These are phyloP conservation scores for Zygotorulaspora mrakii DNA, from an alignment of 1,139 yeast species.

Conservation along the genomic window DNA sequence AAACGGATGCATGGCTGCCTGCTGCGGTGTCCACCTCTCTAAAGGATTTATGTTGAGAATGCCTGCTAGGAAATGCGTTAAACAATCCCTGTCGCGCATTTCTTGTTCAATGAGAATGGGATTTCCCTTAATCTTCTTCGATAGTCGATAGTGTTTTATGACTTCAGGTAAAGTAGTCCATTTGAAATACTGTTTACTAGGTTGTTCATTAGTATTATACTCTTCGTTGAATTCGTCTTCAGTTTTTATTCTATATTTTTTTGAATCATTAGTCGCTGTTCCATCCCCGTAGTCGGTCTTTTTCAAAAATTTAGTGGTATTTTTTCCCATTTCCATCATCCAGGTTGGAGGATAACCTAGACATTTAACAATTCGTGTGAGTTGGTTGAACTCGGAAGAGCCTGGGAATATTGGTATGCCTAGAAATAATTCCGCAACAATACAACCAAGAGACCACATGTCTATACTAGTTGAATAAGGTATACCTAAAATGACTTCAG, in stretches of 20 bases:
- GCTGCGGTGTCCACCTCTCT: conserved; percentile 95
- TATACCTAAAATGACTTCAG: conserved; percentile 88
- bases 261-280: conserved; percentile 41
- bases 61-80: conserved; percentile 76
- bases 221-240: conserved; percentile 59
- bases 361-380: conserved; percentile 76
- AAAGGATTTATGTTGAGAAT: conserved; percentile 81
- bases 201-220: conserved; percentile 59
- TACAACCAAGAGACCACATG: conserved; percentile 98
- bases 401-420: conserved; percentile 97
- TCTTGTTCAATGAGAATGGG: conserved; percentile 62
- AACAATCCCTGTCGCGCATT: conserved; percentile 62
- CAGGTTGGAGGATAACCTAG: conserved; percentile 87
- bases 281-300: conserved; percentile 40
- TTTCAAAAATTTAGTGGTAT: conserved; percentile 65
- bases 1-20: conserved; percentile 89
- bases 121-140: conserved; percentile 67
- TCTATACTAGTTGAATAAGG: conserved; percentile 91
- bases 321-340: conserved; percentile 96
- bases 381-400: conserved; percentile 86
- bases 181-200: conserved; percentile 79
- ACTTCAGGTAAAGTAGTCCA: conserved; percentile 71
- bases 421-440: conserved; percentile 84
- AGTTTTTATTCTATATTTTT: conserved; percentile 48
- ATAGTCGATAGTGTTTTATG: conserved; percentile 69